Evolutionary conservation across 2,329 filamentous ascomycete genomes (phyloP), one percentile per base, ranked within the genome.

Genomic region (Venturia nashicola): DNA sequence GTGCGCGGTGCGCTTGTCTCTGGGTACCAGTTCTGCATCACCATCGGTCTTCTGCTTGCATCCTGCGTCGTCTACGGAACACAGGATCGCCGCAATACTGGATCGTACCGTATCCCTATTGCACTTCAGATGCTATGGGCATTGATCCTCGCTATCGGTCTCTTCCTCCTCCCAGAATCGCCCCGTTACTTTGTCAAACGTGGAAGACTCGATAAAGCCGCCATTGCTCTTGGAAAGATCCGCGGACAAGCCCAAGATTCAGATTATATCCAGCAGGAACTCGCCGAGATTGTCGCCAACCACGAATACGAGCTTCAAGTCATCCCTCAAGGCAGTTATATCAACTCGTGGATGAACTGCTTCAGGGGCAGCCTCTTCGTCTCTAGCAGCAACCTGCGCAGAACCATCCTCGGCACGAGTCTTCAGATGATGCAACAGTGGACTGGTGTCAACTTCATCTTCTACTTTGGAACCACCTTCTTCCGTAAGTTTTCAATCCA

Each of bases 251-350:
- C 87, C 60, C 71, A 76, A 62, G 84, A 88, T 63, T 92, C 88
- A 27, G 83, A 88, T 67, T 91, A 84, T 75, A 86, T 96, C 76
- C 84, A 88, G 77, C 78, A 84, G 66, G 91, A 96, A 77, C 82
- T 95, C 57, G 83, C 88, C 54, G 91, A 96, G 78, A 90, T 96
- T 68, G 82, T 94, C 65, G 91, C 90, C 79, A 96, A 95, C 81
- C 84, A 93, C 76, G 89, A 90, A 77, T 91, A 93, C 73, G 91
- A 96, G 80, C 80, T 86, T 69, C 70, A 83, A 61, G 77, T 87
- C 65, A 86, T 89, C 65, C 87, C 88, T 67, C 75, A 81, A 68
- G 79, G 79, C 68, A 82, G 83, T 70, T 90, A 86, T 81, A 79
- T 86, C 73, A 78, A 78, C 69, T 83, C 81, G 71, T 95, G 91